Base-by-base conservation (phyloP, 2,329 filamentous ascomycete species). In the Fusarium sp. region DNA sequence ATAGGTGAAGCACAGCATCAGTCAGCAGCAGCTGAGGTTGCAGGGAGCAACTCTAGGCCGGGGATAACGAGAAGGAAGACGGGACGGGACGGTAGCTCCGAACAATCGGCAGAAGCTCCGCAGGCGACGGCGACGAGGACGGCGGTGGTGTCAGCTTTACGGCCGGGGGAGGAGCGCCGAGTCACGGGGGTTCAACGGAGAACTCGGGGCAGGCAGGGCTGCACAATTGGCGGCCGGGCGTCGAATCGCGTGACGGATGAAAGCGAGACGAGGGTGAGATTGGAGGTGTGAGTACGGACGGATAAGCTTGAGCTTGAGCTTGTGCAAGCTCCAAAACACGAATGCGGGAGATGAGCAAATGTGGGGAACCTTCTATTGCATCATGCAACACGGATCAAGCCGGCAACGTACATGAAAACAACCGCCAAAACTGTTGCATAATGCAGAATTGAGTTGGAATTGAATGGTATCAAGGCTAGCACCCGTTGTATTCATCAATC, bases 371-470 rank as follows among this genome's bases (percentile, higher is more conserved):
- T 51, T 43, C 31, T 57, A 62, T 59, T 46, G 60, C 55, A 74
- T 74, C 67, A 68, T 64, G 70, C 73, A 68, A 73, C 62, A 60
- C 58, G 60, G 31, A 62, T 48, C 49, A 56, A 43, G 57, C 40
- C 50, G 67, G 51, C 36, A 41, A 25, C 36, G 33, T 50, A 58
- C 59, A 67, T 49, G n/a, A 20, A 51, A 58, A 51, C 33, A 21
- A 25, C 25, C 23, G 35, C 18, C 46, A 60, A 51, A 49, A 42
- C 20, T 40, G 52, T 29, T 64, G 33, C 37, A 10, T 56, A 20
- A 46, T 60, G 51, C 25, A 29, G 31, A 25, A 40, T 35, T 23
- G 14, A 53, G 23, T 23, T 29, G 21, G 55, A 6, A 23, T 56
- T 43, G 37, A 21, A 37, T 25, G 25, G 43, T 20, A n/a, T 21